Conservation (phyloP, 768 basidiomycete genomes). For the Suillus fuscotomentosus region DNA sequence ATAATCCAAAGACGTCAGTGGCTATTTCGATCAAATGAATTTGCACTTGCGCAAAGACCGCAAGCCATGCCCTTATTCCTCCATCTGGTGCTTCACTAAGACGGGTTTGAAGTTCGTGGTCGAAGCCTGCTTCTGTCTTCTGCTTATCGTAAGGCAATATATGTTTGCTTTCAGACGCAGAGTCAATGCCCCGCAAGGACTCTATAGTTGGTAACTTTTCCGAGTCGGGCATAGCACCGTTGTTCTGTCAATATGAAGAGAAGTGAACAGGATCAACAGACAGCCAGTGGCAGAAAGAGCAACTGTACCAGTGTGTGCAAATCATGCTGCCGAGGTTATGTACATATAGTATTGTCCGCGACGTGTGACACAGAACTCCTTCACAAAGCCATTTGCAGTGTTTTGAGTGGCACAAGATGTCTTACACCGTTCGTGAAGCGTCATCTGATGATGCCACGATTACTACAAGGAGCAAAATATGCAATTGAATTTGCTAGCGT, state of each 20-base stretch:
- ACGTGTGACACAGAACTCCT: neutral
- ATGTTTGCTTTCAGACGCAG: neutral
- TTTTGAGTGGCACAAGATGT: neutral
- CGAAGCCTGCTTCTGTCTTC: too few relatives aligned
- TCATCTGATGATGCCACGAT: neutral
- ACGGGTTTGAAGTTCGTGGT: constrained; percentile 12
- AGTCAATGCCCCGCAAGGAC: neutral
- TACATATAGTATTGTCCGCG: neutral
- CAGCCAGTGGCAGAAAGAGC: neutral
- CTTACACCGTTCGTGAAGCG: neutral
- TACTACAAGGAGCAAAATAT: neutral
- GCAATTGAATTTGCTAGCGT: neutral
- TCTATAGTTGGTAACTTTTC: neutral
- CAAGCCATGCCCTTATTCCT: constrained; percentile 31
- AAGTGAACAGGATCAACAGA: neutral
- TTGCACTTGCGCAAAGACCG: constrained; percentile 25
- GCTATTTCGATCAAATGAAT: neutral
- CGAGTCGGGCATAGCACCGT: neutral
- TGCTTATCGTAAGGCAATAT: too few relatives aligned
- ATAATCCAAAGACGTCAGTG: constrained; percentile 31
- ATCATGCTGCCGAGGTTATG: neutral
- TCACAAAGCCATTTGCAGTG: neutral
- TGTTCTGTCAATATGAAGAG: neutral
- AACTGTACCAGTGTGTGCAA: neutral
- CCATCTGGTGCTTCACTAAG: constrained; percentile 27